Evolutionary conservation across 331 rosid genomes (phyloP), one percentile per base, ranked within the genome.

Genomic region (Spiraea crenata): DNA sequence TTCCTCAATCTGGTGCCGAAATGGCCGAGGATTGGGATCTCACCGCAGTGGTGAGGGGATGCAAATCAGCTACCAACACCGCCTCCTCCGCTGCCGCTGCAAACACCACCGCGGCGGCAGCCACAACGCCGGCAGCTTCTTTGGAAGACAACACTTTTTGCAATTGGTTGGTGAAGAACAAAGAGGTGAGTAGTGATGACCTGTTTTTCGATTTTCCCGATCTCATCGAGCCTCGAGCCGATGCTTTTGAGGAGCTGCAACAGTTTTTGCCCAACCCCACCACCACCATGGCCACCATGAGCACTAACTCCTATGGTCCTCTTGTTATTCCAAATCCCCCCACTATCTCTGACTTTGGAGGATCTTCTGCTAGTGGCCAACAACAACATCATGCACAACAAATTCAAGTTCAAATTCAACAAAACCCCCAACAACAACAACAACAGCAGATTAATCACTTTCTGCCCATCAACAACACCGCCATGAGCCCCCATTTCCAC

Each of bases 11-110:
- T 25, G 31, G 31, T 25, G 31, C 2, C 31, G 5, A 40, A 57
- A 87, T 86, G 88, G 85, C 75, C 0, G 87, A 88, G 5, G 92
- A 86, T 40, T 92, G 98, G 98, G 98, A 90, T 86, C 91, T 92
- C 40, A 65, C 74, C 52, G 96, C 98, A 17, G 83, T 92, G 20
- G 98, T 92, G 25, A 60, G 92, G 57, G 79, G 98, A 44, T 90
- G 88, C 77, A 88, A 75, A 68, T 59, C 90, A 11, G 39, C 78
- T 48, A n/a, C 65, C 57, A 50, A n/a, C 35, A 39, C 61, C 6
- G 1, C 57, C 46, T 16, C 69, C 41, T 17, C 58, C 17, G 39
- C 47, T 57, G 20, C 66, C 35, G 14, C 70, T 41, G 35, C 47
- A 10, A 40, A 67, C 60, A 15, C 63, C n/a, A 17, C 70, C 62